Evolutionary conservation across 2,329 filamentous ascomycete species (phyloP), one percentile per base, ranked within the genome.

Genomic region (Cyanodermella asteris): DNA sequence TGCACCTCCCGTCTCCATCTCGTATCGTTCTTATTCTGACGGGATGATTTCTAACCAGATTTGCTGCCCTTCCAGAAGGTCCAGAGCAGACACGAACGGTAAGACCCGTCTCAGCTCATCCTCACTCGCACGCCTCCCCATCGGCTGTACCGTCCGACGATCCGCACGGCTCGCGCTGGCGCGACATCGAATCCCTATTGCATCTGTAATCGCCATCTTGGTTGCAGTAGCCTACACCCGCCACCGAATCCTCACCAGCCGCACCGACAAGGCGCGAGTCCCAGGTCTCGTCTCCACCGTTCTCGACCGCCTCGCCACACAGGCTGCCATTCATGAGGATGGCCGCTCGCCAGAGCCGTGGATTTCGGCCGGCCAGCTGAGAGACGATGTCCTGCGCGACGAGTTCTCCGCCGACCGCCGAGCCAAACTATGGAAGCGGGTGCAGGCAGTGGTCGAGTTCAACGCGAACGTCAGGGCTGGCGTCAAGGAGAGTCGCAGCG

Each of bases 401-500:
- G 71, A 91, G 32, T 78, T 93, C 45, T 72, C 65, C 4, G 60
- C 82, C 12, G 59, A 61, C 6, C 66, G 81, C 38, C 63, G 87
- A 18, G 74, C 87, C 42, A 64, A 67, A 28, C 56, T 97, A 25
- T 97, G 90, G 87, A 62, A 69, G 34, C 67, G 68, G 24, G 87
- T 97, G 12, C 64, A 69, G 36, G 65, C 59, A 25, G 73, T 94
- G 26, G 82, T 97, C 1, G 87, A 97, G 49, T 71, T 72, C 47
- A 97, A 97, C 46, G 75, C 77, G 31, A 97, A 97, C 41, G 74
- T 97, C 10, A 64, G 87, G 20, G 77, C 50, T 49, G 82, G 61
- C 52, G 81, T 55, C 53, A 74, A 61, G 49, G 65, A 67, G 41
- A 49, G 49, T 36, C 55, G 57, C 48, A 53, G 49, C 16, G 51